A percentile compares a stretch with the other conserved stretches of the same genome.
phyloP scores from a whole-genome alignment of 106 monocot genomes.

The Acorus gramineus region DNA sequence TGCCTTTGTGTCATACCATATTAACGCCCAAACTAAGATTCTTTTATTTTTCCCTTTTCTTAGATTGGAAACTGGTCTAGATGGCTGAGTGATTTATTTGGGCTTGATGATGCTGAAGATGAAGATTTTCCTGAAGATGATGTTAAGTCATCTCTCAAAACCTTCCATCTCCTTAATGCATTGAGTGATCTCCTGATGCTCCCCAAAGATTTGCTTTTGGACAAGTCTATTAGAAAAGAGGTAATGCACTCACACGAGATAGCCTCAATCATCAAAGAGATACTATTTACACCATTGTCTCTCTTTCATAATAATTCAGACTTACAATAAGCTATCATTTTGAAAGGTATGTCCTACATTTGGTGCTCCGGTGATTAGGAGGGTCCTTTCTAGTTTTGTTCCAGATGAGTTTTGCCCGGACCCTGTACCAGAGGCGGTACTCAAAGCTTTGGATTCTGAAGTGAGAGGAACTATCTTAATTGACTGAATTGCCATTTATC shows the following conservation, averaged over 20 bases:
- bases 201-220: slow-evolving; percentile 86
- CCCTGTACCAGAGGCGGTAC: slow-evolving; percentile 40
- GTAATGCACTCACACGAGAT: slow-evolving; percentile 10
- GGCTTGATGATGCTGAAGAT: slow-evolving; percentile 32
- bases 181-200: slow-evolving; percentile 95
- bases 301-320: too few species aligned
- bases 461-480: slow-evolving; percentile 20
- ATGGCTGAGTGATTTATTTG: slow-evolving; percentile 69
- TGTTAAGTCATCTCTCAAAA: slow-evolving; percentile 24
- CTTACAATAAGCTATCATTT: background rate
- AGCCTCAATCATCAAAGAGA: too few species aligned
- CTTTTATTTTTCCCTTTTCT: slow-evolving; percentile 3
- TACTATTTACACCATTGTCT: too few species aligned
- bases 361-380: slow-evolving; percentile 56
- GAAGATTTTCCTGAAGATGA: slow-evolving; percentile 27
- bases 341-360: slow-evolving; percentile 74
- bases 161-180: slow-evolving; percentile 76
- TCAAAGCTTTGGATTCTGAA: slow-evolving; percentile 69
- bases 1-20: background rate
- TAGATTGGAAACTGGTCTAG: slow-evolving; percentile 97
- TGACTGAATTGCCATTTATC: too few species aligned
- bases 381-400: slow-evolving; percentile 50
- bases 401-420: slow-evolving; percentile 92
- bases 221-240: slow-evolving; percentile 65
- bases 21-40: background rate